A percentile compares a stretch with the other conserved stretches of the same genome.
Evolutionary conservation across 345 rosid genomes (phyloP).

Genomic region (Gossypium sturtianum): DNA sequence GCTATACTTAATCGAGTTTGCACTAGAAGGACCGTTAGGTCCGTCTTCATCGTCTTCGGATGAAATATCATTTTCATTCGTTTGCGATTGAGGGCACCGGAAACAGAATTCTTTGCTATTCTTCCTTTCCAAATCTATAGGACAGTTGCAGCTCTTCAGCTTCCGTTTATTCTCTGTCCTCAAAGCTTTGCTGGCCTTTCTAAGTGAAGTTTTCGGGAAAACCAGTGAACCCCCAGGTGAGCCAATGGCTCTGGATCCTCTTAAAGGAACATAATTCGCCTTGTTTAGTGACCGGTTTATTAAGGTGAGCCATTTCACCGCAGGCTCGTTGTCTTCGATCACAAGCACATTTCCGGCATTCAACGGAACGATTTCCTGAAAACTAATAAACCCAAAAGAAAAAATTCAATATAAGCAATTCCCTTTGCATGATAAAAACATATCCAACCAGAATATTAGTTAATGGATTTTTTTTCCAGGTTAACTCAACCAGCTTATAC

Average conservation of each 20-base stretch:
- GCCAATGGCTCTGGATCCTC: conserved; percentile 24
- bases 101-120: conserved; percentile 64
- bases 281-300: conserved; percentile 75
- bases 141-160: conserved; percentile 83
- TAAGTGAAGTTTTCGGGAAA: conserved; percentile 70
- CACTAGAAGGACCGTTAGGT: conserved; percentile 20
- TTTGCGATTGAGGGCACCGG: conserved; percentile 48
- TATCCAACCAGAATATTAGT: not conserved
- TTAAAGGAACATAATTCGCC: conserved; percentile 19
- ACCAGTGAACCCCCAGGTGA: conserved; percentile 47
- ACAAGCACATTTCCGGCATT: conserved; percentile 97
- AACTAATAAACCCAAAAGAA: conserved; percentile 32
- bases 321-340: conserved; percentile 88
- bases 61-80: conserved; percentile 43
- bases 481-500: not conserved
- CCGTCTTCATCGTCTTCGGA: conserved; percentile 70
- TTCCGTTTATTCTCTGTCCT: conserved; percentile 64
- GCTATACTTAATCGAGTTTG: conserved; percentile 55
- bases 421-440: not conserved
- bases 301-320: conserved; percentile 78
- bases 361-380: conserved; percentile 97
- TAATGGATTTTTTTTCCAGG: not conserved
- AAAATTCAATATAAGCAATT: not conserved
- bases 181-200: conserved; percentile 68
- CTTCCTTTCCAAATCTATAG: conserved; percentile 47